phyloP scores from a whole-genome alignment of 2,329 filamentous ascomycete genomes.

The Didymella pinodella region DNA sequence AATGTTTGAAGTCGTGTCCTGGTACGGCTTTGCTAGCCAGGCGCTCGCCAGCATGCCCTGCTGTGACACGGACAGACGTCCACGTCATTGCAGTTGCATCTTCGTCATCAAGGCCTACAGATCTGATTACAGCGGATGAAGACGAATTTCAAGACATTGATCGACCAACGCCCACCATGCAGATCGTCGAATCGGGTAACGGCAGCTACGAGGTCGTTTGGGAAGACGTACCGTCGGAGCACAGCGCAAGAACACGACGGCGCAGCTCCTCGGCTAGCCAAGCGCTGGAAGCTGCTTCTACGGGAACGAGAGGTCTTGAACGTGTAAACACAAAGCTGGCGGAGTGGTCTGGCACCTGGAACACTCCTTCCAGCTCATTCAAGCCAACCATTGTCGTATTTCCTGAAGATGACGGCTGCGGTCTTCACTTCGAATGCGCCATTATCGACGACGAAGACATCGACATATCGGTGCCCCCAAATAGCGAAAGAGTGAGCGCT shows the following conservation, averaged over 20 bases:
- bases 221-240: constrained; percentile 36
- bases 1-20: constrained; percentile 16
- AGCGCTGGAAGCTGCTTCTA: constrained; percentile 26
- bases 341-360: constrained; percentile 39
- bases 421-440: constrained; percentile 19
- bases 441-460: constrained; percentile 36
- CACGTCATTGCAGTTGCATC: constrained; percentile 45
- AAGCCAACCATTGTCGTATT: constrained; percentile 41
- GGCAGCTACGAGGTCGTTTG: constrained; percentile 44
- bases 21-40: constrained; percentile 25
- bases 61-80: constrained; percentile 46
- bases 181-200: constrained; percentile 41
- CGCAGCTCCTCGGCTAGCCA: constrained; percentile 35
- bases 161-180: constrained; percentile 45
- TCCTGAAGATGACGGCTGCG: constrained; percentile 34
- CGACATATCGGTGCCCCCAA: constrained; percentile 37
- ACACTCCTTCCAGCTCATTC: constrained; percentile 25
- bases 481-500: constrained; percentile 40
- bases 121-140: background rate
- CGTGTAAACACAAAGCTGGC: constrained; percentile 44
- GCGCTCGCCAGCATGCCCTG: constrained; percentile 37
- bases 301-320: constrained; percentile 33
- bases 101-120: constrained; percentile 13
- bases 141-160: constrained; percentile 4
- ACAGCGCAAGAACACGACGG: constrained; percentile 13